Percentiles rank a stretch among this genome's conserved stretches.
phyloP scores from a whole-genome alignment of 345 rosid species.

The Rhodamnia argentea region DNA sequence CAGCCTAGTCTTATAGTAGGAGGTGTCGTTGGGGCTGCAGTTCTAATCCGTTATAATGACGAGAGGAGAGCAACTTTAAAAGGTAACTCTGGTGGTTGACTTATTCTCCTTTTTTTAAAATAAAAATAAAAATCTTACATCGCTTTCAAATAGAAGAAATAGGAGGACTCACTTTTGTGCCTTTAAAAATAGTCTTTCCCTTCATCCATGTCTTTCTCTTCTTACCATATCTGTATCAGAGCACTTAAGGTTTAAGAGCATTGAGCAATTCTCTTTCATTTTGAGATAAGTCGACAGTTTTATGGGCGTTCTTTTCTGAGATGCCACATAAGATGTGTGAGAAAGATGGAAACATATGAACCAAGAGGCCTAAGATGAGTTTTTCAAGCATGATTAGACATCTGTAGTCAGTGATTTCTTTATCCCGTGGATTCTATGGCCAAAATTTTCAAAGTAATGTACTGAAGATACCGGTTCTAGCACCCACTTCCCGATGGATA shows the following conservation, averaged over 20 bases:
- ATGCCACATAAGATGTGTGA: not conserved
- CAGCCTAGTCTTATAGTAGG: slow-evolving; percentile 51
- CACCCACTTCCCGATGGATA: not conserved
- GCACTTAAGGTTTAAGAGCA: not conserved
- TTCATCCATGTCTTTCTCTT: not conserved
- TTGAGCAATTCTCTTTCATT: not conserved
- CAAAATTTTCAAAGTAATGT: not conserved
- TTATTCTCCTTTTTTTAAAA: not conserved
- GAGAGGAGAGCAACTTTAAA: slow-evolving; percentile 58
- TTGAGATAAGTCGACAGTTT: not conserved
- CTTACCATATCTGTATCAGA: not conserved
- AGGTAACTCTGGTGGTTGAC: slow-evolving; percentile 27
- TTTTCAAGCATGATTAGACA: not conserved
- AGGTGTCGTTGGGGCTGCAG: slow-evolving; percentile 50
- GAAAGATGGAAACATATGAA: not conserved
- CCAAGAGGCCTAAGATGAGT: not conserved
- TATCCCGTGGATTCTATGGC: not conserved
- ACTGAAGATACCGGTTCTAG: not conserved
- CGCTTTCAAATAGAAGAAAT: not conserved
- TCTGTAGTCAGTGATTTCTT: not conserved
- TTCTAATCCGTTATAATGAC: slow-evolving; percentile 62
- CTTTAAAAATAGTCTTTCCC: not conserved
- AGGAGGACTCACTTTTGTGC: not conserved
- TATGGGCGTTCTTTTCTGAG: not conserved
- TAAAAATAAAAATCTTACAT: too few species aligned